phyloP scores from a whole-genome alignment of 78 protist genomes.

The Dictyostelium capitatum region DNA sequence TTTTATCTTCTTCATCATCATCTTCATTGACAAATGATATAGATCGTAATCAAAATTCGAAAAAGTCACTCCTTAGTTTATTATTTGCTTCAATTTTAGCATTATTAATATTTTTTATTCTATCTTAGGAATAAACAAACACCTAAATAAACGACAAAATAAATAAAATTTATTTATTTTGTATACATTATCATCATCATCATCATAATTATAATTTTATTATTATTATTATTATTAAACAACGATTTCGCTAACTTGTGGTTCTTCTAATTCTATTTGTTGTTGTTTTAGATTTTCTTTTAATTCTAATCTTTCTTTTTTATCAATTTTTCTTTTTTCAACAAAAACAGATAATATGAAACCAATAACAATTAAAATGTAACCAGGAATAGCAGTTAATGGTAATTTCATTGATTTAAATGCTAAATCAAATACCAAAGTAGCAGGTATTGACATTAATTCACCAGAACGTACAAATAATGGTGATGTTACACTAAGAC shows the following conservation, averaged over 20 bases:
- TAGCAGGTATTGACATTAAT: conserved; percentile 52
- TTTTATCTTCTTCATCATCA: conserved; percentile 19
- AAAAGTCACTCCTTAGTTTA: not conserved
- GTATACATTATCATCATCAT: too few relatives aligned
- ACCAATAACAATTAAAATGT: conserved; percentile 44
- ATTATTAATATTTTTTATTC: conserved; percentile 33
- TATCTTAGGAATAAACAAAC: conserved; percentile 18
- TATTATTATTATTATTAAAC: too few relatives aligned
- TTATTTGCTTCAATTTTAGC: conserved; percentile 40
- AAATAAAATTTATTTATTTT: too few relatives aligned
- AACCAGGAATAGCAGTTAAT: conserved; percentile 51
- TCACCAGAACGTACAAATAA: conserved; percentile 65
- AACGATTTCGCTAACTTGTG: too few relatives aligned
- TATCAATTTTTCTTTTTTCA: conserved; percentile 17
- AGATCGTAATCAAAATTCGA: conserved; percentile 1
- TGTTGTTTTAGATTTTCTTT: too few relatives aligned
- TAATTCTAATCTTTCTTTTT: too few relatives aligned
- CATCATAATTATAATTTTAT: too few relatives aligned
- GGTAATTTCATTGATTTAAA: conserved; percentile 26
- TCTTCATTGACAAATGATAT: not conserved
- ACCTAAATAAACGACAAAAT: too few relatives aligned
- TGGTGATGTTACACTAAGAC: conserved; percentile 53
- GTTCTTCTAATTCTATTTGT: too few relatives aligned
- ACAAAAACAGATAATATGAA: conserved; percentile 27
- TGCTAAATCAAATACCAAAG: conserved; percentile 24